Base-by-base conservation (phyloP, 2,329 filamentous ascomycete genomes). In the Aspergillus sp. region DNA sequence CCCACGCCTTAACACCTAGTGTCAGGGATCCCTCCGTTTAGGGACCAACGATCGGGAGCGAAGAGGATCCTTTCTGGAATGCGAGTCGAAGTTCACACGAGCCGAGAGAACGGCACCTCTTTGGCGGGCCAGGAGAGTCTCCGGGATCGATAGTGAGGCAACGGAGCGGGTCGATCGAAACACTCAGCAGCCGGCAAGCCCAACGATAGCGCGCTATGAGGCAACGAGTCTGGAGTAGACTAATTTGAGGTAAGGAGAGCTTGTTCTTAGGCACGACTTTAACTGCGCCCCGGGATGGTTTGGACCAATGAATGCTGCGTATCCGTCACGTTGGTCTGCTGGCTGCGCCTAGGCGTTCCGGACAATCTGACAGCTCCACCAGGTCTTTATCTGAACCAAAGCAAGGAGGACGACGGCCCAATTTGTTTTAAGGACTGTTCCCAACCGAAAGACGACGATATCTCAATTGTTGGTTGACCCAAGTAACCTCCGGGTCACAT, bases 1-100 rank as follows among this genome's bases (percentile, higher is more conserved):
- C 54, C 47, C 21, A 61, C 36, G 44, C 49, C 62, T 54, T 53
- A 60, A 58, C 27, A 51, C 44, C 41, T 56, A 57, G 48, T 27
- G 39, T 51, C 56, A 39, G 58, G 42, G 27, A 55, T 56, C 54
- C 54, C 38, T 48, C 27, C 27, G 39, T 19, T 47, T 52, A 36
- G 32, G 52, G 52, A 38, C 60, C 56, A 56, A 49, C 41, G 59
- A 61, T 49, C 57, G 47, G 62, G 60, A 55, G 60, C 39, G 59
- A 56, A 48, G 60, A 55, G 52, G 61, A 61, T 64, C 59, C 32
- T 48, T 67, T 69, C 66, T 69, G 61, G 67, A 68, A 69, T 62
- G 56, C 57, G 59, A 61, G 58, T 64, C 54, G 58, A 62, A 64
- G 32, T 42, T 55, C 59, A 60, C 65, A 66, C 62, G 66, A 62